Evolutionary conservation across 2,329 filamentous ascomycete genomes (phyloP), one percentile per base, ranked within the genome.

Genomic region (Hypocreales sp.): DNA sequence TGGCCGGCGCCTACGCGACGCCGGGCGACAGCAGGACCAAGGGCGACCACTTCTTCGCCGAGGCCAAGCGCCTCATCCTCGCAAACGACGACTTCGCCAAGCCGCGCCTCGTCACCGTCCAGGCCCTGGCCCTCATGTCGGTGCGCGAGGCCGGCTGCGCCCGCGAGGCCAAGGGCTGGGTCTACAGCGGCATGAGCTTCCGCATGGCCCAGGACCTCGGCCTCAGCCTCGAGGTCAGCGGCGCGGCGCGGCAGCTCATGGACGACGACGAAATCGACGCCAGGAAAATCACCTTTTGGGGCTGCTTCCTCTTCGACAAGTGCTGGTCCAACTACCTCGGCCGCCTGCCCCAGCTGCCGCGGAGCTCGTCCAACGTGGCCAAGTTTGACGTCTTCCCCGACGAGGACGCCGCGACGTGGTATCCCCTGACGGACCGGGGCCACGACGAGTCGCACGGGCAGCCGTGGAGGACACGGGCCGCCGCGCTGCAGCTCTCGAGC

Each of bases 321-420:
- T 92, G 83, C 50, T 95, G 87, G 86, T 93, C 86, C 26, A 95
- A 94, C 48, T 95, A 95, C 41, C 68, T 95, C 15, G 87, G 90
- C 25, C 77, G 90, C 23, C 63, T 94, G 35, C 87, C 90, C 8
- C 87, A 94, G 49, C 60, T 95, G 8, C 77, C 82, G 0, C 75
- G 72, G 22, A 72, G 73, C 17, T 79, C 80, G 7, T 79, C 83
- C 41, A 92, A 78, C 19, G 81, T 84, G 1, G 78, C 82, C 15
- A 92, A 87, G 48, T 80, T 83, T 37, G 86, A 94, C 33, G 82
- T 94, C 8, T 90, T 93, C 39, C 84, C 84, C 0, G 67, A 73
- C 27, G 90, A 95, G 48, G 90, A 98, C 40, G 67, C 79, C 3
- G 77, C 83, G 40, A 61, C 66, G 13, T 98, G 90, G 90, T 77